Percentiles rank a stretch among this genome's conserved stretches.
Evolutionary conservation across 495 filamentous ascomycete genomes (phyloP).

Genomic region (Endocarpon pusillum): DNA sequence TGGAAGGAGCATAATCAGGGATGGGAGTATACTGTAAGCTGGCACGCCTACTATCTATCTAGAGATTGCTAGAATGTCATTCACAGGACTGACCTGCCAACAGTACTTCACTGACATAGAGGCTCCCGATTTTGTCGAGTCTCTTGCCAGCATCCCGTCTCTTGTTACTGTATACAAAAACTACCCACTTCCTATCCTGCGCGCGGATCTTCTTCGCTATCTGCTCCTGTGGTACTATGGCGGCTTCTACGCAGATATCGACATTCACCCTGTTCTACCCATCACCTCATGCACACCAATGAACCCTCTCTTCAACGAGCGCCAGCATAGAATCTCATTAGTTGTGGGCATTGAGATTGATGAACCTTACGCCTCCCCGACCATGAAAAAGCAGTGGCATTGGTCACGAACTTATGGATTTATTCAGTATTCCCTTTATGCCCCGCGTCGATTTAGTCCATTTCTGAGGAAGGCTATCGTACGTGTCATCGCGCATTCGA

Average conservation of each 20-base stretch:
- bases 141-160: too few species aligned
- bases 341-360: conserved; percentile 26
- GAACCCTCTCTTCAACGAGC: too few species aligned
- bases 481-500: conserved; percentile 22
- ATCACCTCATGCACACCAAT: too few species aligned
- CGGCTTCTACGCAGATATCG: conserved; percentile 34
- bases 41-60: too few species aligned
- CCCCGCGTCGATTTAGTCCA: conserved; percentile 24
- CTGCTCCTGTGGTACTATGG: conserved; percentile 30
- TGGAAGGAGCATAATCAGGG: conserved; percentile 17
- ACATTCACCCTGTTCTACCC: too few species aligned
- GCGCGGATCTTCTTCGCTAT: conserved; percentile 33
- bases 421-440: conserved; percentile 26
- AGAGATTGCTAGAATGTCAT: too few species aligned
- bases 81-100: too few species aligned
- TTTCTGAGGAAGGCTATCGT: conserved; percentile 20
- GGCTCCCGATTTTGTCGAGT: too few species aligned
- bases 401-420: conserved; percentile 24
- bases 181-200: conserved; percentile 21
- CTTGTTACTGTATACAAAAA: too few species aligned
- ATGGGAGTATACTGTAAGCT: conserved; percentile 21
- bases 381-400: conserved; percentile 23
- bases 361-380: conserved; percentile 21
- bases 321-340: conserved; percentile 17
- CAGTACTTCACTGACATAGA: too few species aligned